phyloP scores from a whole-genome alignment of 2,329 filamentous ascomycete genomes.

The Graphilbum fragrans region DNA sequence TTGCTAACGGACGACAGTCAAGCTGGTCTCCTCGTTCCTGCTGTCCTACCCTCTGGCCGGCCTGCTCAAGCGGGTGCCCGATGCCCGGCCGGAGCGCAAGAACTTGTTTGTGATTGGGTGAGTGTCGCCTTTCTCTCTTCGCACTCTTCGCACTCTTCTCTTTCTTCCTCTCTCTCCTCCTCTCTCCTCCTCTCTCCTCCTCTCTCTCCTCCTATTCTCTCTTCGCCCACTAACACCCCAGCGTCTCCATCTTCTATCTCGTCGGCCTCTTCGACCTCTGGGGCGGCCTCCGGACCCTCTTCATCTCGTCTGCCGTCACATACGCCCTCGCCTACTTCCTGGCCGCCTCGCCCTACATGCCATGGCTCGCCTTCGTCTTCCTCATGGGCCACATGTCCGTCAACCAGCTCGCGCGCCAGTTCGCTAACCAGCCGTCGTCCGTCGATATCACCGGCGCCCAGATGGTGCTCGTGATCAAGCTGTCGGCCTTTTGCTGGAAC shows the following conservation, averaged over 20 bases:
- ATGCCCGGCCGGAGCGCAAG: slow-evolving; percentile 70
- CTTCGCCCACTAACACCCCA: slow-evolving; percentile 17
- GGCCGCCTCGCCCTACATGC: slow-evolving; percentile 77
- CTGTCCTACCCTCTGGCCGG: slow-evolving; percentile 86
- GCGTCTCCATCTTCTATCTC: slow-evolving; percentile 78
- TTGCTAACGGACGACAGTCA: slow-evolving; percentile 46
- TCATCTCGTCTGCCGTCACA: slow-evolving; percentile 65
- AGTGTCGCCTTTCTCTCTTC: slow-evolving; percentile 8
- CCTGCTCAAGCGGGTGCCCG: slow-evolving; percentile 79
- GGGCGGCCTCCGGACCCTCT: slow-evolving; percentile 65
- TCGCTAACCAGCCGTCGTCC: slow-evolving; percentile 47
- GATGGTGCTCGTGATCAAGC: slow-evolving; percentile 98
- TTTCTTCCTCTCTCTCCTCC: neutral
- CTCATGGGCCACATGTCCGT: slow-evolving; percentile 92
- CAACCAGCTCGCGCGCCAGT: slow-evolving; percentile 76
- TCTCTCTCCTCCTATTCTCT: neutral
- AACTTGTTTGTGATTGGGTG: slow-evolving; percentile 78
- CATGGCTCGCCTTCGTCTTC: slow-evolving; percentile 90
- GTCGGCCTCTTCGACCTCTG: slow-evolving; percentile 90
- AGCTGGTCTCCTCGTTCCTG: slow-evolving; percentile 82
- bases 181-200: neutral
- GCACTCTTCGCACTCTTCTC: neutral
- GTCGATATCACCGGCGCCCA: slow-evolving; percentile 91
- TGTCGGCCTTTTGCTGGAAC: slow-evolving; percentile 96
- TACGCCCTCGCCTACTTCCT: slow-evolving; percentile 78